Percentiles rank a stretch among this genome's conserved stretches.
These are phyloP conservation scores for Globisporangium paddicum DNA, from an alignment of 352 stramenopile species.

Conservation along the genomic window DNA sequence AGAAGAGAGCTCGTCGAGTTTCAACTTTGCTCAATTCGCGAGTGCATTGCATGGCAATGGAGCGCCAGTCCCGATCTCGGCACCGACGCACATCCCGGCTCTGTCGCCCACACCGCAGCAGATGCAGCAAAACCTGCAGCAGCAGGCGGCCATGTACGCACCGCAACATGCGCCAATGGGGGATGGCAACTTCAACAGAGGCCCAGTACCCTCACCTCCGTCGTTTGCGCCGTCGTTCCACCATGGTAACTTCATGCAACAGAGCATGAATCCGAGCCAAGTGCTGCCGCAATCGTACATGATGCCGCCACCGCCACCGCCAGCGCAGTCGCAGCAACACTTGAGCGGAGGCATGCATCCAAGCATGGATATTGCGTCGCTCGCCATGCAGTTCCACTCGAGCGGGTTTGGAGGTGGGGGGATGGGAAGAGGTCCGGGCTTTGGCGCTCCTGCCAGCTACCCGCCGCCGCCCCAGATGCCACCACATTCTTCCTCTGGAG, in stretches of 20 bases:
- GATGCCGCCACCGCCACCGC: slow-evolving; percentile 23
- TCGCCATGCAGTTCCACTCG: slow-evolving; percentile 80
- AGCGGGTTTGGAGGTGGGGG: not conserved
- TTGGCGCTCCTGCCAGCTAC: slow-evolving; percentile 11
- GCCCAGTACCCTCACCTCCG: slow-evolving; percentile 2
- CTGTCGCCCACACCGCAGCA: slow-evolving; percentile 1
- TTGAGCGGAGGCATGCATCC: slow-evolving; percentile 9
- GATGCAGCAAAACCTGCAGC: slow-evolving; percentile 1
- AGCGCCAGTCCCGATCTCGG: not conserved
- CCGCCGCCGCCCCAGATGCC: slow-evolving; percentile 25
- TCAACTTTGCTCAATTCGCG: slow-evolving; percentile 44
- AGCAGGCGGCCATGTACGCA: slow-evolving; percentile 4
- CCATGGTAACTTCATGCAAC: slow-evolving; percentile 20
- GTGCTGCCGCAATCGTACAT: slow-evolving; percentile 18
- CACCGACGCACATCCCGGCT: slow-evolving; percentile 7
- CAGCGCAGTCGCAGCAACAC: slow-evolving; percentile 16
- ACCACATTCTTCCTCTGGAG: slow-evolving; percentile 19
- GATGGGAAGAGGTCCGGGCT: slow-evolving; percentile 17
- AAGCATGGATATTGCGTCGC: slow-evolving; percentile 51
- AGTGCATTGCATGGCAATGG: slow-evolving; percentile 31
- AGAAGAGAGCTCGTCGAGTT: slow-evolving; percentile 14
- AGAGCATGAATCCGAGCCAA: slow-evolving; percentile 17
- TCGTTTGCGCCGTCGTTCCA: slow-evolving; percentile 24
- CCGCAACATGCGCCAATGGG: slow-evolving; percentile 15
- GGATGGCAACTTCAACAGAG: slow-evolving; percentile 19